These are phyloP conservation scores for Debaryomyces hansenii DNA, from an alignment of 805 yeast genomes.

Conservation along the genomic window DNA sequence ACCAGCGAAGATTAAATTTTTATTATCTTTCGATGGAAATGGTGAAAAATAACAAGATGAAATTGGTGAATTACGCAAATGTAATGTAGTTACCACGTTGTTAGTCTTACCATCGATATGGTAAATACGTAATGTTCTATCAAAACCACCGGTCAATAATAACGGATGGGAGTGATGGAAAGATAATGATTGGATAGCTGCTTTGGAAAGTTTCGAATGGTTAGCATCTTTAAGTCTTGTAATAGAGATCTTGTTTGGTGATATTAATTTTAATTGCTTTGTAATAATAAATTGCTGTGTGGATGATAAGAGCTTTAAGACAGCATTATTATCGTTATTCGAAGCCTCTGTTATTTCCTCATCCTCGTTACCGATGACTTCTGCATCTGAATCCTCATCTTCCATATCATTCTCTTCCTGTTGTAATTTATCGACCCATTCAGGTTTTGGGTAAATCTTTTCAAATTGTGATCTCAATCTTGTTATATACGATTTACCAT, in stretches of 20 bases:
- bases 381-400: constrained; percentile 13
- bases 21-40: constrained; percentile 20
- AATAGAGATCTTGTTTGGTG: constrained; percentile 71
- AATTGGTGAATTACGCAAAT: constrained; percentile 76
- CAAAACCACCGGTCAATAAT: constrained; percentile 89
- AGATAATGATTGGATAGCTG: constrained; percentile 81
- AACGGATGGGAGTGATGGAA: constrained; percentile 88
- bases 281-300: constrained; percentile 41
- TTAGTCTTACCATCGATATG: constrained; percentile 89
- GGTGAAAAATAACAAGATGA: constrained; percentile 68
- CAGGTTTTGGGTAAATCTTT: constrained; percentile 78
- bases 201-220: constrained; percentile 59
- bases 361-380: constrained; percentile 20
- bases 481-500: constrained; percentile 59
- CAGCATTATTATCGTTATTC: constrained; percentile 27
- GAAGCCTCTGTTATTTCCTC: constrained; percentile 19
- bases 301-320: constrained; percentile 30
- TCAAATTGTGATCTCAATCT: constrained; percentile 73
- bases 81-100: constrained; percentile 77
- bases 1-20: constrained; percentile 69
- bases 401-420: constrained; percentile 33
- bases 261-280: constrained; percentile 55
- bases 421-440: constrained; percentile 60
- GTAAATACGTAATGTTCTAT: constrained; percentile 79
- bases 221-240: constrained; percentile 88